These are phyloP conservation scores for Eutrema heterophyllum DNA, from an alignment of 345 rosid species.

Conservation along the genomic window DNA sequence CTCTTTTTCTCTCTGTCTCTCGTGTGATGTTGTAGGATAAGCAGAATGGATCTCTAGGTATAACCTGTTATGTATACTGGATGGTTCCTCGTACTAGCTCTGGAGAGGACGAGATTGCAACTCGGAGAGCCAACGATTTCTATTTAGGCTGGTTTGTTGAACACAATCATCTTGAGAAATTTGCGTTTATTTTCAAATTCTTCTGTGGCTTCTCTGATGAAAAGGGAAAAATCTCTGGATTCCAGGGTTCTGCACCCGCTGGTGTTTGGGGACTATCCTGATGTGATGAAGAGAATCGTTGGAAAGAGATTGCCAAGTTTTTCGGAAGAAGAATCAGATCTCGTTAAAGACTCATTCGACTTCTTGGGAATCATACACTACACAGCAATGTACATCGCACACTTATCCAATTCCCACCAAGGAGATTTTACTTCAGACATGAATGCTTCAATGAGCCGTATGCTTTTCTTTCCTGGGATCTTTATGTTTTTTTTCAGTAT, in stretches of 20 bases:
- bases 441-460: conserved; percentile 20
- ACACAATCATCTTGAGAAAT: not conserved
- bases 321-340: conserved; percentile 43
- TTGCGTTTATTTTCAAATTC: too few relatives aligned
- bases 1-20: not conserved
- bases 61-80: conserved; percentile 26
- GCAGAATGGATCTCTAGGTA: conserved; percentile 43
- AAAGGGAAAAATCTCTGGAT: not conserved
- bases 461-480: not conserved
- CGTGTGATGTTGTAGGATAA: conserved; percentile 30
- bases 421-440: conserved; percentile 37
- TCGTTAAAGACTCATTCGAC: conserved; percentile 50
- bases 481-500: not conserved
- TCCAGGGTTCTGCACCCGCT: conserved; percentile 52
- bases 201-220: too few relatives aligned
- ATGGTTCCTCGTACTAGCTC: conserved; percentile 39
- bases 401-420: not conserved
- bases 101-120: conserved; percentile 36
- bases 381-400: conserved; percentile 15
- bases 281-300: conserved; percentile 46
- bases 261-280: conserved; percentile 66
- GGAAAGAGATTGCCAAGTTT: conserved; percentile 64
- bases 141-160: conserved; percentile 39
- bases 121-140: conserved; percentile 39
- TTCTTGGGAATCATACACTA: conserved; percentile 52